These are phyloP conservation scores for Blastocystis sp. DNA, from an alignment of 352 stramenopile genomes.

Conservation along the genomic window DNA sequence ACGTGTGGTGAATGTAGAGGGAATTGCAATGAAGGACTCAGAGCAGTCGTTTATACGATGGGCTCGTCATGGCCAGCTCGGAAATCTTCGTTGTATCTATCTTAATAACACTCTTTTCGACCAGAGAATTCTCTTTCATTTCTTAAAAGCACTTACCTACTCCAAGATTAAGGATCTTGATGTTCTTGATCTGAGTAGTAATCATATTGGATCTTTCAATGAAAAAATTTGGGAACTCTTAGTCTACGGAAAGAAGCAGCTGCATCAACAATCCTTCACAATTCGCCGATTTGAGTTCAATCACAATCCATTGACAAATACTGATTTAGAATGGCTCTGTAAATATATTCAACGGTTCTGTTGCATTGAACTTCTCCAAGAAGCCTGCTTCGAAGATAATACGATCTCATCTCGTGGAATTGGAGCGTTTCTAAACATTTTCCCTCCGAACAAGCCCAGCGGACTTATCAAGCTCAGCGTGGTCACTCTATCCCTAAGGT, in stretches of 20 bases:
- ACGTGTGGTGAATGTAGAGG: conserved; percentile 19
- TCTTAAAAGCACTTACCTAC: background rate
- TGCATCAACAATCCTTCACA: background rate
- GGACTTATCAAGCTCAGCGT: conserved; percentile 12
- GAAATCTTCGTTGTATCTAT: background rate
- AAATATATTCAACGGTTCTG: background rate
- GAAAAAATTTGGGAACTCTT: background rate
- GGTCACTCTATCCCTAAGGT: conserved; percentile 21
- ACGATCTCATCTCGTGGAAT: conserved; percentile 12
- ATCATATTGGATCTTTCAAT: conserved; percentile 23
- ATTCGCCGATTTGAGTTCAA: background rate
- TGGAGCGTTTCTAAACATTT: background rate
- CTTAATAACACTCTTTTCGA: conserved; percentile 21
- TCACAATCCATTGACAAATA: conserved; percentile 33
- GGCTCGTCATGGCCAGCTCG: background rate
- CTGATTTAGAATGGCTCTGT: conserved; percentile 1
- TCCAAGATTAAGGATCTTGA: background rate
- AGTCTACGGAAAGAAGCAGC: background rate
- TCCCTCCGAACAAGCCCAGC: background rate
- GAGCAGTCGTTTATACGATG: background rate
- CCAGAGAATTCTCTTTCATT: background rate
- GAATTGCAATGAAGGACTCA: background rate
- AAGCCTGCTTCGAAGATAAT: conserved; percentile 50
- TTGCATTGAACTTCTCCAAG: background rate
- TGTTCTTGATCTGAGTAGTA: conserved; percentile 35